These are phyloP conservation scores for Ophiostoma populinum DNA, from an alignment of 2,329 filamentous ascomycete species.

Conservation along the genomic window DNA sequence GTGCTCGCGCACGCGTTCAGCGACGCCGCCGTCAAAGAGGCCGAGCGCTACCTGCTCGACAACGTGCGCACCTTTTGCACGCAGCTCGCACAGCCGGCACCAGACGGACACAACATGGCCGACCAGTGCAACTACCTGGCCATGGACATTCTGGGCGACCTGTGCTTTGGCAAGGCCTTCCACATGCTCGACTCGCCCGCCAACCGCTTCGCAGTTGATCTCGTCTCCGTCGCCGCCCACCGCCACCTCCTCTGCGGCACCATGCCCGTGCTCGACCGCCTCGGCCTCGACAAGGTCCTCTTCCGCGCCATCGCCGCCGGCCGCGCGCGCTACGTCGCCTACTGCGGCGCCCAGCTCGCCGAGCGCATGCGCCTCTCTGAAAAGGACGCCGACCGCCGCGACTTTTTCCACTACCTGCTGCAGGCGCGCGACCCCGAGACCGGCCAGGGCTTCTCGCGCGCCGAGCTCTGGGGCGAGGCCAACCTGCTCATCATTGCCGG, in stretches of 20 bases:
- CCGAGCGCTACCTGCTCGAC: constrained; percentile 48
- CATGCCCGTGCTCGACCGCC: constrained; percentile 49
- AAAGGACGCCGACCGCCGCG: constrained; percentile 43
- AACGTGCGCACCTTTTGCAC: constrained; percentile 52
- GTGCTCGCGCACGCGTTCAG: constrained; percentile 59
- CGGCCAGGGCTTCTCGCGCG: constrained; percentile 44
- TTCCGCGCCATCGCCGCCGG: constrained; percentile 50
- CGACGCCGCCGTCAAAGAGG: constrained; percentile 46
- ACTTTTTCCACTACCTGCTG: constrained; percentile 62
- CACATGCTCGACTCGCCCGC: constrained; percentile 41
- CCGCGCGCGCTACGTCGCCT: constrained; percentile 52
- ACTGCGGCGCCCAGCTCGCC: constrained; percentile 48
- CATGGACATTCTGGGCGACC: constrained; percentile 44
- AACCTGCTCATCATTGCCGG: constrained; percentile 57
- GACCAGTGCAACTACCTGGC: constrained; percentile 45
- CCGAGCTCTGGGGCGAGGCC: constrained; percentile 54
- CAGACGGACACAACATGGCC: constrained; percentile 35
- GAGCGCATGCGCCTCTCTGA: constrained; percentile 50
- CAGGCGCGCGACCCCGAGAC: constrained; percentile 56
- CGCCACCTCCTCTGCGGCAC: constrained; percentile 57
- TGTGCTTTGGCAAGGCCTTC: constrained; percentile 45
- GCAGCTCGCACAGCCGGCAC: constrained; percentile 24
- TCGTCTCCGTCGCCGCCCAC: constrained; percentile 51
- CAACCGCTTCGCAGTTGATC: constrained; percentile 47
- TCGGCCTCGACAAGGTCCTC: constrained; percentile 49